phyloP scores from a whole-genome alignment of 805 yeast genomes.

The Monosporozyma solicola region DNA sequence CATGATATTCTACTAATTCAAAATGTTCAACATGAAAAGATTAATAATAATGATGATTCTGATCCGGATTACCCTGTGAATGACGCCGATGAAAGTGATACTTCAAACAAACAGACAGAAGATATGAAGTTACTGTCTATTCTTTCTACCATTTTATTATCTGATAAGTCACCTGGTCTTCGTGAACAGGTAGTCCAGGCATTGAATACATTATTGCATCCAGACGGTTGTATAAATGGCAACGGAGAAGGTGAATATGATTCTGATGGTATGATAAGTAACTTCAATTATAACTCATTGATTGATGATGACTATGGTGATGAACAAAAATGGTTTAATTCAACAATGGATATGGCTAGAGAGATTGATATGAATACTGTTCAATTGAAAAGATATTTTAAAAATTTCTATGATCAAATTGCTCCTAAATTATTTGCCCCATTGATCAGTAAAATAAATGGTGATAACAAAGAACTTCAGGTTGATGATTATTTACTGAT shows the following conservation, averaged over 20 bases:
- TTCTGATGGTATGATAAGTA: conserved; percentile 1
- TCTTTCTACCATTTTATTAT: conserved; percentile 49
- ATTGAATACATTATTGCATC: conserved; percentile 61
- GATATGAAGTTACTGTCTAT: conserved; percentile 52
- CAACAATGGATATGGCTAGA: neutral
- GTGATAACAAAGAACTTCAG: neutral
- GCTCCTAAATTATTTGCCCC: conserved; percentile 50
- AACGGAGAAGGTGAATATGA: conserved; percentile 8
- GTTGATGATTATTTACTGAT: conserved; percentile 39
- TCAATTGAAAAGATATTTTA: conserved; percentile 30
- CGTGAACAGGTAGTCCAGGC: conserved; percentile 83
- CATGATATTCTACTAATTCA: conserved; percentile 65
- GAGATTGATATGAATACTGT: conserved; percentile 7
- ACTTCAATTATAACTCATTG: conserved; percentile 4
- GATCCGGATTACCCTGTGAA: conserved; percentile 3
- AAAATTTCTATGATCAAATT: conserved; percentile 51
- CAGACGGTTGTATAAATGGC: conserved; percentile 30
- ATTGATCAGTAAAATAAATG: conserved; percentile 30
- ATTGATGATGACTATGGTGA: conserved; percentile 1
- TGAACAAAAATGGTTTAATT: neutral
- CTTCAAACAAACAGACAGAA: conserved; percentile 16
- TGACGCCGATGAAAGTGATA: neutral
- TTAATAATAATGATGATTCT: conserved; percentile 1
- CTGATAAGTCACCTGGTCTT: conserved; percentile 60
- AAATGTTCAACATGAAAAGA: conserved; percentile 20